phyloP scores from a whole-genome alignment of 768 basidiomycete species.

The Mycena albidolilacea region DNA sequence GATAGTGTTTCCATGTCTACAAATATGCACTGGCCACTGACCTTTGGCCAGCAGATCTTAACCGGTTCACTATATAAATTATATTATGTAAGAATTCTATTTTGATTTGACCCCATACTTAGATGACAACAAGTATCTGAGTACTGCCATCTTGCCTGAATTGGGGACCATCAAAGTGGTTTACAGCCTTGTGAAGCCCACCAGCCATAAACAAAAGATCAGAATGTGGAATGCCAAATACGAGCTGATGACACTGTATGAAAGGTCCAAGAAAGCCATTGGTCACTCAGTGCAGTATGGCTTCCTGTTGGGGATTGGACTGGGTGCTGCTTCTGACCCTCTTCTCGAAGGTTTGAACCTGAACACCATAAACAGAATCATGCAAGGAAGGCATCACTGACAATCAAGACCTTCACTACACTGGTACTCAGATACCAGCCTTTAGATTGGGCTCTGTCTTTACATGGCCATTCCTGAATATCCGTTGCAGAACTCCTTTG shows the following conservation, averaged over 20 bases:
- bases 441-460: conserved; percentile 2
- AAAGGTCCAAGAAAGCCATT: conserved; percentile 32
- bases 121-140: conserved; percentile 32
- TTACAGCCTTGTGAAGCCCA: background rate
- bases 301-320: too few relatives aligned
- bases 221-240: too few relatives aligned
- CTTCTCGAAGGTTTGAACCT: conserved; percentile 1
- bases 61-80: conserved; percentile 6
- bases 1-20: conserved; percentile 14
- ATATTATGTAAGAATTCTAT: background rate
- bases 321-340: too few relatives aligned
- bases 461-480: background rate
- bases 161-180: conserved; percentile 24
- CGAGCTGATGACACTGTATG: conserved; percentile 11
- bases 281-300: conserved; percentile 34
- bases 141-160: conserved; percentile 20
- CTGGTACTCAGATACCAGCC: conserved; percentile 30
- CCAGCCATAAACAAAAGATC: too few relatives aligned
- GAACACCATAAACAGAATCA: background rate
- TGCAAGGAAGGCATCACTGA: too few relatives aligned
- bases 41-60: conserved; percentile 25
- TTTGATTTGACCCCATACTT: background rate
- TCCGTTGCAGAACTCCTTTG: conserved; percentile 11
- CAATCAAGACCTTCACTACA: background rate
- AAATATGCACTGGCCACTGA: background rate